Evolutionary conservation across 805 yeast genomes (phyloP).

Genomic region (Wickerhamomyces ciferrii): DNA sequence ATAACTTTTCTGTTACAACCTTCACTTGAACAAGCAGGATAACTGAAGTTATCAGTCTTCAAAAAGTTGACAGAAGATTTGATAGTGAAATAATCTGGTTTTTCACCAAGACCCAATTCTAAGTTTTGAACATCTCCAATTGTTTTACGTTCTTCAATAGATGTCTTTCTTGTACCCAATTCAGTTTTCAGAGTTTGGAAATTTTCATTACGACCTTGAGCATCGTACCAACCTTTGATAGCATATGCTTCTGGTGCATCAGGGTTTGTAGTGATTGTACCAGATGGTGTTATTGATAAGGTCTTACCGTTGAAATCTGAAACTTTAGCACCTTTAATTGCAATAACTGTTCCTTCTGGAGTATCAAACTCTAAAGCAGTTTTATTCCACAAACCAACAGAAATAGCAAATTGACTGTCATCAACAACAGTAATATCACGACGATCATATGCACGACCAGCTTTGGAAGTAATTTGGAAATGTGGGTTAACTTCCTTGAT

Average conservation of each 20-base stretch:
- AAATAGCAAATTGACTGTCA: conserved; percentile 68
- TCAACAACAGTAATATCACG: conserved; percentile 87
- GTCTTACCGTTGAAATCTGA: conserved; percentile 86
- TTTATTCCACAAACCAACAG: conserved; percentile 87
- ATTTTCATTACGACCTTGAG: conserved; percentile 57
- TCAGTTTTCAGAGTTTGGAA: conserved; percentile 63
- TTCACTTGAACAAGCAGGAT: conserved; percentile 81
- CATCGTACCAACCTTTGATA: conserved; percentile 93
- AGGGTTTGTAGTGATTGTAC: conserved; percentile 75
- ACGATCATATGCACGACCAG: conserved; percentile 90
- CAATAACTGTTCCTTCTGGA: conserved; percentile 80
- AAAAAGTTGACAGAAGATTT: conserved; percentile 73
- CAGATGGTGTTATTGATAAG: conserved; percentile 73
- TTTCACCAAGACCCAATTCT: conserved; percentile 68
- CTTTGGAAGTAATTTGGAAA: conserved; percentile 77
- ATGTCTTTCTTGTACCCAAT: conserved; percentile 30
- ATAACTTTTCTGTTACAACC: conserved; percentile 82
- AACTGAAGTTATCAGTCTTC: conserved; percentile 72
- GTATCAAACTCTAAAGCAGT: conserved; percentile 72
- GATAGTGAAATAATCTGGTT: conserved; percentile 71
- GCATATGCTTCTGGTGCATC: conserved; percentile 84
- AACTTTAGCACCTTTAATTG: conserved; percentile 85
- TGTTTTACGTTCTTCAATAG: conserved; percentile 55
- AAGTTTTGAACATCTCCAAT: conserved; percentile 61
- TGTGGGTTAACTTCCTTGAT: conserved; percentile 71